Percentiles rank a stretch among this genome's conserved stretches.
Evolutionary conservation across 306 rosid species (phyloP).

Genomic region (Chamaecrista fasciculata): DNA sequence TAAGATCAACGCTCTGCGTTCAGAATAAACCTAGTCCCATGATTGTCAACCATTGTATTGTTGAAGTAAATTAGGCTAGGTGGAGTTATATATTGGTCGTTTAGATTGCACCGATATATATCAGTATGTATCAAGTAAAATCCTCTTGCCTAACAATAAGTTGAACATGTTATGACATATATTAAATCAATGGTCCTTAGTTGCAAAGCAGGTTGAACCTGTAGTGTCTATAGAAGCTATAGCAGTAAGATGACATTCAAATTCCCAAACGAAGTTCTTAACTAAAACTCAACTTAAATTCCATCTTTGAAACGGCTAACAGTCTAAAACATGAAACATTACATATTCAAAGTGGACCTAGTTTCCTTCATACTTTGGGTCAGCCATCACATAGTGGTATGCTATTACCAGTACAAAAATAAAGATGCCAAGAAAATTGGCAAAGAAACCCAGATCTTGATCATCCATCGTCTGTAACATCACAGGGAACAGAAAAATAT

Average conservation of each 20-base stretch:
- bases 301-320: constrained; percentile 29
- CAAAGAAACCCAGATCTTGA: constrained; percentile 82
- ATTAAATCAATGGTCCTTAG: neutral
- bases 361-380: constrained; percentile 79
- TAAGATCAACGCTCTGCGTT: constrained; percentile 25
- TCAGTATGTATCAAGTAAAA: constrained; percentile 13
- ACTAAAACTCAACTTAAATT: constrained; percentile 31
- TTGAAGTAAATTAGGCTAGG: neutral
- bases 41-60: constrained; percentile 5
- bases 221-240: constrained; percentile 16
- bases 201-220: constrained; percentile 1
- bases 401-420: constrained; percentile 82
- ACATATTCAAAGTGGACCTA: constrained; percentile 35
- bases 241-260: constrained; percentile 23
- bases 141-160: neutral
- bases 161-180: neutral
- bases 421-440: constrained; percentile 89
- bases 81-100: neutral
- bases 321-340: constrained; percentile 34
- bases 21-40: constrained; percentile 13
- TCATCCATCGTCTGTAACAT: constrained; percentile 79
- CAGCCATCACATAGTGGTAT: constrained; percentile 85
- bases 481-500: constrained; percentile 10
- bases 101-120: constrained; percentile 6
- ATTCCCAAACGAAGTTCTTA: constrained; percentile 25